Conservation (phyloP, 2,329 filamentous ascomycete genomes). For the Arthroderma sp. region DNA sequence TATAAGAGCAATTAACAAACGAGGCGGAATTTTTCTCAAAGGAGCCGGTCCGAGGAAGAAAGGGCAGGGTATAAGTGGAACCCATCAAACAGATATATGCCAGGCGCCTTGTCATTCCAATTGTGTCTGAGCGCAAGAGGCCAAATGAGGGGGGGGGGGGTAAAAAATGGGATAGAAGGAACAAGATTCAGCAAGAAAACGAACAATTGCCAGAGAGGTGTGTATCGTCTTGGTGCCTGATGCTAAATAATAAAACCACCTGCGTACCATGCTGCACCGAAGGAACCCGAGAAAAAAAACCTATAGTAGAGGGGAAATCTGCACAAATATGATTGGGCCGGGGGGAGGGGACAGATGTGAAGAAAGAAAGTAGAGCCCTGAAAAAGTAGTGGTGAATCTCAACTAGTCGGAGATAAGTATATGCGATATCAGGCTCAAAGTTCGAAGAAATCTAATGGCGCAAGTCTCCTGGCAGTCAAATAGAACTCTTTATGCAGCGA, state of each 20-base stretch:
- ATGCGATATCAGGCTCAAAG: background rate
- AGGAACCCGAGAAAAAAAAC: conserved; percentile 1
- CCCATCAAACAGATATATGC: no score
- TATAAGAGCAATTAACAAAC: no score
- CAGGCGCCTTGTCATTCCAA: no score
- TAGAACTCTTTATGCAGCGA: conserved; percentile 1
- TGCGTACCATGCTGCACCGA: conserved; percentile 3
- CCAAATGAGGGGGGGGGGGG: no score
- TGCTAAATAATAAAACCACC: conserved; percentile 1
- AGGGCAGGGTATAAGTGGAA: no score
- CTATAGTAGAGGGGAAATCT: background rate
- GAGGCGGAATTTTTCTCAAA: no score
- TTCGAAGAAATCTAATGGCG: background rate
- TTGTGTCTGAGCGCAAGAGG: no score
- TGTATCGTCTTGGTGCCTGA: no score
- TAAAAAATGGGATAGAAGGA: no score
- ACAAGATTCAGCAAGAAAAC: no score
- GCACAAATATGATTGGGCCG: background rate
- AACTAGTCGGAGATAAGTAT: background rate
- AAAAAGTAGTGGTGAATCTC: background rate
- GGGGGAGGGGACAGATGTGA: background rate
- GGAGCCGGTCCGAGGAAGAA: no score
- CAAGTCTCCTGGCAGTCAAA: conserved; percentile 2
- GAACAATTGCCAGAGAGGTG: no score
- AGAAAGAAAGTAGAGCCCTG: background rate